A percentile compares a stretch with the other conserved stretches of the same genome.
phyloP scores from a whole-genome alignment of 2,329 filamentous ascomycete species.

The Aspergillus pseudoglaucus region DNA sequence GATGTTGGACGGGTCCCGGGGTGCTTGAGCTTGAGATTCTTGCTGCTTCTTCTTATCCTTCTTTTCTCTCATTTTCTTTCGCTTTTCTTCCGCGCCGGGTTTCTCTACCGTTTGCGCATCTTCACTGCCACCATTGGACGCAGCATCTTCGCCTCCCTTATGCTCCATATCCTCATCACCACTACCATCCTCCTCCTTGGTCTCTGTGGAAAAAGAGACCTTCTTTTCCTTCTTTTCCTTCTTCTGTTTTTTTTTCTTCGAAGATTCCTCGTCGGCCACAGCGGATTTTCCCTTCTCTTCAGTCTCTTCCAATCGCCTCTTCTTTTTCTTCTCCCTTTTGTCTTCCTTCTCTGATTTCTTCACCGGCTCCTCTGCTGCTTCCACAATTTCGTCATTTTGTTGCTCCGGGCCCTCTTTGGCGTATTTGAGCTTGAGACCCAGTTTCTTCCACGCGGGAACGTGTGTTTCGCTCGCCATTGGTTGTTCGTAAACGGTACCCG shows the following conservation, averaged over 20 bases:
- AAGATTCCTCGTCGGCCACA: neutral
- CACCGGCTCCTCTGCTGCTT: slow-evolving; percentile 1
- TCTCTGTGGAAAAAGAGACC: slow-evolving; percentile 59
- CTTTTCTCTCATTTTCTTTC: slow-evolving; percentile 23
- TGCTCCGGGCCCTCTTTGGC: slow-evolving; percentile 27
- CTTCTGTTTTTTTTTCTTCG: slow-evolving; percentile 11
- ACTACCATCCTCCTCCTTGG: slow-evolving; percentile 53
- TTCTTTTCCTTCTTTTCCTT: slow-evolving; percentile 55
- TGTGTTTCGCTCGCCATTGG: slow-evolving; percentile 17
- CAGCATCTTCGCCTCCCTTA: slow-evolving; percentile 6
- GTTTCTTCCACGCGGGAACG: slow-evolving; percentile 54
- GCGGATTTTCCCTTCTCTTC: slow-evolving; percentile 1
- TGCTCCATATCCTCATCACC: slow-evolving; percentile 25
- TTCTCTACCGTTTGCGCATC: slow-evolving; percentile 16
- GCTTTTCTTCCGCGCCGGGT: slow-evolving; percentile 21
- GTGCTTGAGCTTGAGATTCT: slow-evolving; percentile 15
- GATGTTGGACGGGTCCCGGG: slow-evolving; percentile 9
- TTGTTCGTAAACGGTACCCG: too few relatives aligned
- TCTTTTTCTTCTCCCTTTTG: slow-evolving; percentile 6
- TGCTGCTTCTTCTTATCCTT: slow-evolving; percentile 27
- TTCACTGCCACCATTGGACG: slow-evolving; percentile 9
- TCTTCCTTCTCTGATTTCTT: slow-evolving; percentile 2
- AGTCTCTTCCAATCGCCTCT: slow-evolving; percentile 13
- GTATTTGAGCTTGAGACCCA: slow-evolving; percentile 55
- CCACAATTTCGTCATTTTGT: slow-evolving; percentile 13